These are phyloP conservation scores for Niveomyces coronatus DNA, from an alignment of 2,329 filamentous ascomycete genomes.

Conservation along the genomic window DNA sequence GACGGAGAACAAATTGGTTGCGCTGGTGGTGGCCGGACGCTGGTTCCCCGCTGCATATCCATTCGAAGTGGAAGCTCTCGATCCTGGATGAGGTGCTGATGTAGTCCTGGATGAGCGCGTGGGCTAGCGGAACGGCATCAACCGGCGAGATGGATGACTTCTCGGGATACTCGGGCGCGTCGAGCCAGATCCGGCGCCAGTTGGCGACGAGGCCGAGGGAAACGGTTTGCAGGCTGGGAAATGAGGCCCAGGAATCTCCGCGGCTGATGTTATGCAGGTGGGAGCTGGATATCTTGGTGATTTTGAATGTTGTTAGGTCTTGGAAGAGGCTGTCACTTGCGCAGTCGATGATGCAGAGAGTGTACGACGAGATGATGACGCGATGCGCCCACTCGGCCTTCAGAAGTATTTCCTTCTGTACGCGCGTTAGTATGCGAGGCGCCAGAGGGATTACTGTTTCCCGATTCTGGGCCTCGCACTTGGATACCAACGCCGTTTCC, in stretches of 20 bases:
- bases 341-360: slow-evolving; percentile 54
- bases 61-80: slow-evolving; percentile 52
- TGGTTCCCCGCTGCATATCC: slow-evolving; percentile 57
- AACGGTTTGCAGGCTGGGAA: slow-evolving; percentile 44
- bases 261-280: slow-evolving; percentile 46
- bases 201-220: slow-evolving; percentile 54
- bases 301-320: slow-evolving; percentile 46
- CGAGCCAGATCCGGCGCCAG: slow-evolving; percentile 49
- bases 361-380: slow-evolving; percentile 58
- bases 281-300: slow-evolving; percentile 54
- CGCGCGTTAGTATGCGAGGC: slow-evolving; percentile 44
- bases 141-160: slow-evolving; percentile 40
- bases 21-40: slow-evolving; percentile 50
- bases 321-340: slow-evolving; percentile 34
- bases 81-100: slow-evolving; percentile 40
- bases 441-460: slow-evolving; percentile 31
- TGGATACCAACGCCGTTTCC: too few relatives aligned
- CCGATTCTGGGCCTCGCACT: too few relatives aligned
- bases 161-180: slow-evolving; percentile 39
- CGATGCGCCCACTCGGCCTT: slow-evolving; percentile 60
- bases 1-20: slow-evolving; percentile 54
- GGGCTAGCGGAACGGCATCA: slow-evolving; percentile 39
- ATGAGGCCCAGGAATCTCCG: slow-evolving; percentile 49
- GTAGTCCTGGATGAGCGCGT: slow-evolving; percentile 38
- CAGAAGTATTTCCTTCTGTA: slow-evolving; percentile 59